Evolutionary conservation across 139 green algal genomes (phyloP), one percentile per base, ranked within the genome.

Genomic region (Klebsormidium nitens): DNA sequence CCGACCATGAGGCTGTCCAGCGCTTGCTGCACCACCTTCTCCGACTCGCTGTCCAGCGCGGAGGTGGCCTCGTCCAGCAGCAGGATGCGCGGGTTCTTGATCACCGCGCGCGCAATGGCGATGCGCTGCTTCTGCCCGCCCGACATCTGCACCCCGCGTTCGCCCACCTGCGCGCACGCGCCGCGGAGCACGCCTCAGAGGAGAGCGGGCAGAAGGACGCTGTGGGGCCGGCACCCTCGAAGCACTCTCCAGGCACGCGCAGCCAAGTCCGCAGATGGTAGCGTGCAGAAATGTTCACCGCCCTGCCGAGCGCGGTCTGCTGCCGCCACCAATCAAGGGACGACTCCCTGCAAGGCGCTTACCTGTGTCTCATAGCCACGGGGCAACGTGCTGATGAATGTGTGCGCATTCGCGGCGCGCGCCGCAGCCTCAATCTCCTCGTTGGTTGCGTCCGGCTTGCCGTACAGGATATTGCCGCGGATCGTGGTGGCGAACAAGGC

Each of bases 1-100:
- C 64, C 61, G 2, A 64, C 58, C 89, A 97, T 91, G 1, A 95
- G 74, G 11, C 2, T 42, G 57, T 91, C 85, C 42, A 90, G 76
- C 28, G 85, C 78, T 1, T 74, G 86, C 52, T 84, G 79, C 28
- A 84, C 79, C 1, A 84, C 48, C 6, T 36, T 36, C 70, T 92
- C 89, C 35, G 73, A 86, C 61, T 89, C 79, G 0, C 81, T 87
- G 78, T 98, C 92, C 58, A 97, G 83, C 5, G 91, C 91, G 0
- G 74, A 86, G 0, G 91, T 96, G 14, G 91, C 91, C 77, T 95
- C 90, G 66, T 95, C 89, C 59, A 95, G 79, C 36, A 95, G 80
- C 55, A 93, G 74, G 61, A 95, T 83, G 52, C 65, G 72, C 2
- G 89, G 90, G 68, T 90, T 81, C 37, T 84, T 81, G 1, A 95